Evolutionary conservation across 2,329 filamentous ascomycete genomes (phyloP).

Genomic region (Phyllosticta citriasiana): DNA sequence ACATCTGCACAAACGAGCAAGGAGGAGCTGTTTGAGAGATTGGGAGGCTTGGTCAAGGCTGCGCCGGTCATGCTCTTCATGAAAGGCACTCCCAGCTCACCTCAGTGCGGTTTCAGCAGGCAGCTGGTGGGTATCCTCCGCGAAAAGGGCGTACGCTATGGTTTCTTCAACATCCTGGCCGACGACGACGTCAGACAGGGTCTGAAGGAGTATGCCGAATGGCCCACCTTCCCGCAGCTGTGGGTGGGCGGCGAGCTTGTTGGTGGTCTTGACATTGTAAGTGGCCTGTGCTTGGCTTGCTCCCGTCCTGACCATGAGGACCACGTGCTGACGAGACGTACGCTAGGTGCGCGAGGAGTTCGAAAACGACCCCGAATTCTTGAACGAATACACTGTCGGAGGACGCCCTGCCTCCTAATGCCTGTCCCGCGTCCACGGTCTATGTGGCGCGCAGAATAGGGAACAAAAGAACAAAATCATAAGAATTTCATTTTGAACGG

Average conservation of each 20-base stretch:
- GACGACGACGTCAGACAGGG: slow-evolving; percentile 96
- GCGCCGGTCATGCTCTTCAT: slow-evolving; percentile 98
- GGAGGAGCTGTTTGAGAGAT: slow-evolving; percentile 73
- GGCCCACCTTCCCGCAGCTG: slow-evolving; percentile 94
- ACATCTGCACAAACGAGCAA: slow-evolving; percentile 46
- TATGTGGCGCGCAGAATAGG: slow-evolving; percentile 10
- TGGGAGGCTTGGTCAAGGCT: slow-evolving; percentile 81
- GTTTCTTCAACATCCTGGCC: slow-evolving; percentile 97
- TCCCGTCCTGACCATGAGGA: neutral
- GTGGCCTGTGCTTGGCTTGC: slow-evolving; percentile 14
- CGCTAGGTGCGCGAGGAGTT: slow-evolving; percentile 85
- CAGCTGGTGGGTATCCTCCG: slow-evolving; percentile 79
- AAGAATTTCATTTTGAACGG: neutral
- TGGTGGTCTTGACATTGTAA: slow-evolving; percentile 35
- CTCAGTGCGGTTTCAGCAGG: slow-evolving; percentile 86
- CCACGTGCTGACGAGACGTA: slow-evolving; percentile 16
- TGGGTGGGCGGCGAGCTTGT: slow-evolving; percentile 87
- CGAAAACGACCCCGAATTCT: slow-evolving; percentile 70
- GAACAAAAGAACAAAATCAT: neutral
- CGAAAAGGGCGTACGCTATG: slow-evolving; percentile 87
- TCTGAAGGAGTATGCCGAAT: slow-evolving; percentile 94
- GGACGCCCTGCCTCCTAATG: slow-evolving; percentile 6
- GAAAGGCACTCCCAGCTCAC: slow-evolving; percentile 84
- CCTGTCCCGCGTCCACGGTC: slow-evolving; percentile 12
- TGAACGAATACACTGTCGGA: slow-evolving; percentile 56